Evolutionary conservation across 495 filamentous ascomycete genomes (phyloP), one percentile per base, ranked within the genome.

Genomic region (Penicillium tannophilum): DNA sequence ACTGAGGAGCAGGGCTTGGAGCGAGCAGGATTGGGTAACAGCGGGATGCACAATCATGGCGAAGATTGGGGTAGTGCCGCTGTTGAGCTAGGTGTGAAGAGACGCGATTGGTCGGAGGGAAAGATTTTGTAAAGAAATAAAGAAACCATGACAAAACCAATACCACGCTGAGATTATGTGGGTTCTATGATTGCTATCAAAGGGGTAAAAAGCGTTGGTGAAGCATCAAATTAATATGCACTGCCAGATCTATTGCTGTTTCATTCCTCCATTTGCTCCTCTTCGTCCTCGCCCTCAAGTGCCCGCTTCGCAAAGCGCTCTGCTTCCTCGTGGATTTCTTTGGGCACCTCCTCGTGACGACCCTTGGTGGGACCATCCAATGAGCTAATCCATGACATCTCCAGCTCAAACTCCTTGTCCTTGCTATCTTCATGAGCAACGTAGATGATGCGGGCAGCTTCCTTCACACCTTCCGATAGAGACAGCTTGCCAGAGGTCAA

Each of bases 321-420:
- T 14, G 95, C 94, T 78, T 97, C 93, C 68, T 96, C 93, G 20
- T 88, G 77, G 42, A 98, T 74, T 55, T 88, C 88, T 78, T 89
- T 91, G 55, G 94, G 94, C 44, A 98, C 94, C 71, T 93, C 91
- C 73, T 91, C 84, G 68, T 98, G 94, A 59, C 83, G 85, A 51
- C 92, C 92, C 75, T 93, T 92, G 39, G 92, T 95, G n/a, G 91
- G 90, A 14, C 91, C 91, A 45, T 89, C 84, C 44, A 84, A 65
- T 20, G 82, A 84, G 74, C 90, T 95, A 63, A 98, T 88, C 94
- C 94, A 98, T 60, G 90, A 92, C 94, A 98, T 96, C 81, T 98
- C 94, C 35, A 98, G 79, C 82, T 98, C 95, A 64, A 98, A 98
- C 33, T 98, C 95, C 80, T 98, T 98, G 76, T 98, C 94, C 72